Evolutionary conservation across 1,139 yeast genomes (phyloP).

Genomic region (Nakaseomyces kungkrabaensis): DNA sequence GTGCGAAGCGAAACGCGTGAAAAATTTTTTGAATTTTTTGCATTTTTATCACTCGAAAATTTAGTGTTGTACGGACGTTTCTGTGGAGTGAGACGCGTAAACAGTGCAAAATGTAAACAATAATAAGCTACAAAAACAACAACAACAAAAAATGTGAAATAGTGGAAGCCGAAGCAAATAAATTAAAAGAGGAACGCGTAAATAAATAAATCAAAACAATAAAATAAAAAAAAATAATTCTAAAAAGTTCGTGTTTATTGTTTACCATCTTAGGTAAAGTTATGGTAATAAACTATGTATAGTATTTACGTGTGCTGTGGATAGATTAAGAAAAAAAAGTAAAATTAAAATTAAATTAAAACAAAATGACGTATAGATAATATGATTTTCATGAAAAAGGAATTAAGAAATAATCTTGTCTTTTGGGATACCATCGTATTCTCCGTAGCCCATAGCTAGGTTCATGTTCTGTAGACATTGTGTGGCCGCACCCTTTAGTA

Average conservation of each 20-base stretch:
- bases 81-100: not conserved
- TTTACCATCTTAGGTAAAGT: not conserved
- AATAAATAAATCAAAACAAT: not conserved
- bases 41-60: not conserved
- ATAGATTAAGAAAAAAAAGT: no score
- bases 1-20: not conserved
- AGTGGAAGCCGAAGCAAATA: constrained; percentile 1
- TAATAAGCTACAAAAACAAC: not conserved
- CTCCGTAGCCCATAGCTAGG: constrained; percentile 80
- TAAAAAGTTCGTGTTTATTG: not conserved
- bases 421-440: constrained; percentile 85
- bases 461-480: constrained; percentile 95
- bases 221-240: no score
- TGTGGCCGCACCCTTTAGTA: constrained; percentile 96
- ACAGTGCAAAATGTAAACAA: constrained; percentile 1
- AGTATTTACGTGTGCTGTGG: no score
- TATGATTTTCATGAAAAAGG: no score
- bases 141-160: not conserved
- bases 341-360: no score
- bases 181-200: not conserved
- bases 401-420: constrained; percentile 19
- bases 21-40: not conserved
- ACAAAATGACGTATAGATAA: no score
- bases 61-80: not conserved
- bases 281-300: not conserved